Conservation (phyloP, 129 eudicot species). For the Logfia minima region DNA sequence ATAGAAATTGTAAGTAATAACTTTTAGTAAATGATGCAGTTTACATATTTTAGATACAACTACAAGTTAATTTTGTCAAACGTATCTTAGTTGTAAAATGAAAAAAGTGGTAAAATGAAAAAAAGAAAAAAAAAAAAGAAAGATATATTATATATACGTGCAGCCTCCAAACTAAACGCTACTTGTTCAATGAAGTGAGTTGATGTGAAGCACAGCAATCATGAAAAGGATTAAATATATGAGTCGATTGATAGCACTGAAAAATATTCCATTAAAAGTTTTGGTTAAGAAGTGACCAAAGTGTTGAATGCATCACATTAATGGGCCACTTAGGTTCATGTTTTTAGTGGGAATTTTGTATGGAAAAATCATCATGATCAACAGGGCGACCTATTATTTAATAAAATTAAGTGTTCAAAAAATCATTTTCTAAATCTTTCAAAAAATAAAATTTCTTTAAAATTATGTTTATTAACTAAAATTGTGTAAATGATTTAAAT, state of each 20-base stretch:
- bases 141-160: no score
- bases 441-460: background rate
- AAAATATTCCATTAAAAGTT: constrained; percentile 24
- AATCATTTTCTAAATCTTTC: background rate
- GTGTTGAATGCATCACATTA: constrained; percentile 28
- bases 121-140: no score
- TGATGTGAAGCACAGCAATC: background rate
- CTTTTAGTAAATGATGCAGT: no score
- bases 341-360: constrained; percentile 8
- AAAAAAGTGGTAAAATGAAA: no score
- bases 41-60: no score
- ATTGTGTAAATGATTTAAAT: no score
- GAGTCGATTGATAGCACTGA: constrained; percentile 17
- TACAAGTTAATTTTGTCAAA: no score
- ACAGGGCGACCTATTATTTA: background rate
- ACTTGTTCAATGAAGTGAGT: background rate
- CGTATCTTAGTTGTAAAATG: no score
- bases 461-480: no score
- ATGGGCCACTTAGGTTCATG: constrained; percentile 35
- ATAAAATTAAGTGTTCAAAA: background rate
- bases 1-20: no score
- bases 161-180: background rate
- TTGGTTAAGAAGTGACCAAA: constrained; percentile 19
- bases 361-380: background rate
- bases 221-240: constrained; percentile 10